phyloP scores from a whole-genome alignment of 352 stramenopile genomes.

The Pythium rhizo-oryzae region DNA sequence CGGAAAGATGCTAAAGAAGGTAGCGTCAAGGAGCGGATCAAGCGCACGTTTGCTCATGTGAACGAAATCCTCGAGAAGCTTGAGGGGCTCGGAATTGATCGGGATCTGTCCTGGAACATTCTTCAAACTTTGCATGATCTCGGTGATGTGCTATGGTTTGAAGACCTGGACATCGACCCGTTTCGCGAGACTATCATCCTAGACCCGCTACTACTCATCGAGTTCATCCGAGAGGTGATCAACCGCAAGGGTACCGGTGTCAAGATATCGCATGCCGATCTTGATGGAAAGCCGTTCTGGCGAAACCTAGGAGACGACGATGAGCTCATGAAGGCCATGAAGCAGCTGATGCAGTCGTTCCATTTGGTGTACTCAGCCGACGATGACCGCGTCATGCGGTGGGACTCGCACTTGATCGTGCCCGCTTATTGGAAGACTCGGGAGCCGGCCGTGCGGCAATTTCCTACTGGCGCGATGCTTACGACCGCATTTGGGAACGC shows the following conservation, averaged over 20 bases:
- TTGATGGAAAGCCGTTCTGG: too few species aligned
- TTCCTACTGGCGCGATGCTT: too few species aligned
- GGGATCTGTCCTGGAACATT: background rate
- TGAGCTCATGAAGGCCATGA: slow-evolving; percentile 6
- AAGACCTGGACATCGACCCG: background rate
- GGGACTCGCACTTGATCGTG: slow-evolving; percentile 2
- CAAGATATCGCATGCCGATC: too few species aligned
- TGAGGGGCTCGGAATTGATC: background rate
- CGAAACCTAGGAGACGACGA: too few species aligned
- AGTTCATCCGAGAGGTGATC: too few species aligned
- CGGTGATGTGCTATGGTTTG: slow-evolving; percentile 24
- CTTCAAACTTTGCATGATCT: slow-evolving; percentile 21
- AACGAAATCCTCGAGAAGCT: background rate
- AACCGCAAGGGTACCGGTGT: too few species aligned
- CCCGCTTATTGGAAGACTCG: slow-evolving; percentile 1
- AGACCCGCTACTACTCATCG: too few species aligned
- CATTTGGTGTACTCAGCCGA: background rate
- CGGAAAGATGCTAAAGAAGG: too few species aligned
- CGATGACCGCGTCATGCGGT: background rate
- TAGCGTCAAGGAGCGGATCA: too few species aligned
- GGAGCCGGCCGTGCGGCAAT: too few species aligned
- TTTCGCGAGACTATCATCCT: too few species aligned
- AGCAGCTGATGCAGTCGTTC: background rate
- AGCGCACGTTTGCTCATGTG: background rate
- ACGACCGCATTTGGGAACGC: too few species aligned